Base-by-base conservation (phyloP, 1,139 yeast genomes). In the Pichia sp. region DNA sequence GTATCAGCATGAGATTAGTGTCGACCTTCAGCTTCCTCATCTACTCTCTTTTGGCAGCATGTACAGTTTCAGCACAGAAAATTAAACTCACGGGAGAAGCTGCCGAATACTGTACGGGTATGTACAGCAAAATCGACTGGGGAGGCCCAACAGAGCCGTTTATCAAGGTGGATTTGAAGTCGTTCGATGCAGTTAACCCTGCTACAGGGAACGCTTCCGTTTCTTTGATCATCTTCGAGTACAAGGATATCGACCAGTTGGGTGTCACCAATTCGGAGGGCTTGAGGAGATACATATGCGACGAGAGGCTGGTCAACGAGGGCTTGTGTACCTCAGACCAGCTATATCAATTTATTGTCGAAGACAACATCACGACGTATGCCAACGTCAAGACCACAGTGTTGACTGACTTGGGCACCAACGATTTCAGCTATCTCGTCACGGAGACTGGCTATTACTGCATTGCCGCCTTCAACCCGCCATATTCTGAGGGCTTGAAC, bases 381-480 rank as follows among this genome's bases (percentile, higher is more conserved):
- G 79, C 78, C 60, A 77, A 82, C 43, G 78, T 88, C 44, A 71
- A 78, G 64, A 78, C 89, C 0, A 73, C 79, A 30, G 73, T 75
- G 50, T 70, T 88, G 62, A 74, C 75, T 23, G 74, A 78, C 21
- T 70, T 78, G 51, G 90, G 93, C 3, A 74, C 79, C 22, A 81
- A 82, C 41, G 79, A 81, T 47, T 70, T 82, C 53, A 75, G 78
- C 48, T 93, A 90, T 65, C 74, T 76, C 3, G 80, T 95, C 41
- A 73, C 77, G 56, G 74, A 75, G 52, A 88, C 98, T 0, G 98
- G 98, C 2, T 93, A 87, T 68, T 93, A 91, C 71, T 93, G 99
- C 73, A 85, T 93, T 28, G 82, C 90, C 2, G 85, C 95, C 0
- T 80, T 74, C 60, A 74, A 83, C 22, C 68, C 74, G 18, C 49